Evolutionary conservation across 768 basidiomycete genomes (phyloP), one percentile per base, ranked within the genome.

Genomic region (Cystofilobasidium bisporidii): DNA sequence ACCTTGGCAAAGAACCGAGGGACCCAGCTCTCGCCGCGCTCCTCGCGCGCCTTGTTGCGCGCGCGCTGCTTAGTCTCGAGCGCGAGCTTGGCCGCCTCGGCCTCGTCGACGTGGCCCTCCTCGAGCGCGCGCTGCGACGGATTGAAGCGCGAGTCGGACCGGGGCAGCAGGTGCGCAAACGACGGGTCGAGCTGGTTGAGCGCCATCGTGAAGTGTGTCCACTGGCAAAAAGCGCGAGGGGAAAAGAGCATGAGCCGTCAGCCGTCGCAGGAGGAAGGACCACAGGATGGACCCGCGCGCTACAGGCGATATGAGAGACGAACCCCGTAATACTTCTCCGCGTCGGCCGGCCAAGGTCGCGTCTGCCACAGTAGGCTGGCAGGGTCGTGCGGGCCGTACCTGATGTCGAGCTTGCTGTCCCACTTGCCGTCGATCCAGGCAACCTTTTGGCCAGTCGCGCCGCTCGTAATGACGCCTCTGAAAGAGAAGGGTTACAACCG

Each of bases 101-200:
- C 89, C 48, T 76, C 71, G 61, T 87, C 85, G 20, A 87, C 72
- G 61, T 86, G 77, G 4, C 89, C 90, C 72, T 87, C 83, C 74
- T 93, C 90, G 53, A 92, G 79, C 8, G 88, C 88, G 22, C 88
- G 80, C 55, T 92, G 86, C 77, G 91, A 89, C 5, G 89, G 86
- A 38, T 90, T 82, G 71, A 82, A 81, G 50, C 90, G 82, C 14
- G 91, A 91, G 75, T 93, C 90, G 8, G 90, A 91, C 0, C 84
- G 82, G 14, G 89, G 87, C 20, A 92, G 77, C 72, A 81, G 84
- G 8, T 79, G 82, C 61, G 38, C 30, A 36, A 70, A 64, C 38
- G 64, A 58, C 2, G 55, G 38, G 22, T 59, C 55, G 30, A 66
- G 70, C 59, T 70, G 61, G 20, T 67, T 66, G 20, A 65, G 53